Evolutionary conservation across 208 protist species (phyloP).

Genomic region (Leishmania tropica): DNA sequence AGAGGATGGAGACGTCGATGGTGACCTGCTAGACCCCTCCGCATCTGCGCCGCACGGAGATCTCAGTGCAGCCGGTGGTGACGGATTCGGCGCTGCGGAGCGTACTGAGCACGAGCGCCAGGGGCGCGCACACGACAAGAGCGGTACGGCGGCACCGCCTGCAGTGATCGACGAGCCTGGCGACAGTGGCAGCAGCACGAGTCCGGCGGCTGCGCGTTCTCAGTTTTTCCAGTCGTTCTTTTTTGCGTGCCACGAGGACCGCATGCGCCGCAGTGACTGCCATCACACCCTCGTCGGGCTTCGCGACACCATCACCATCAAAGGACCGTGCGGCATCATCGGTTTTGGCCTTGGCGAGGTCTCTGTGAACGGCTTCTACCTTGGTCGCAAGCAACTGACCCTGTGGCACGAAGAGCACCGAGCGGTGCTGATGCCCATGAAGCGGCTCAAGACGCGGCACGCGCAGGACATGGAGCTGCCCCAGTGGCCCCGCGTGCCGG

Average conservation of each 20-base stretch:
- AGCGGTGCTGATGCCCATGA: conserved; percentile 66
- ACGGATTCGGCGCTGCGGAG: background rate
- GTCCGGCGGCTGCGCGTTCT: conserved; percentile 9
- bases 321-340: conserved; percentile 75
- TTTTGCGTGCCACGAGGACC: conserved; percentile 59
- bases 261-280: conserved; percentile 28
- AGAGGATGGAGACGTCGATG: background rate
- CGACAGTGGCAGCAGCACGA: background rate
- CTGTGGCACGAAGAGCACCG: conserved; percentile 54
- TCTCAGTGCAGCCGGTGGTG: background rate
- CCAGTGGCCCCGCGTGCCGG: conserved; percentile 25
- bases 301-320: conserved; percentile 57
- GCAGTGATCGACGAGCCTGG: background rate
- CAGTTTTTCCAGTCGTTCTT: conserved; percentile 54
- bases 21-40: background rate
- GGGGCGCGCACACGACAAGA: background rate
- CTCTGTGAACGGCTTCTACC: conserved; percentile 63
- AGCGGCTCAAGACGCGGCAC: conserved; percentile 38
- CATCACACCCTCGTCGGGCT: conserved; percentile 76
- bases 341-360: conserved; percentile 76
- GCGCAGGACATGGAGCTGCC: conserved; percentile 36
- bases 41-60: background rate
- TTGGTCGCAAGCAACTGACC: conserved; percentile 67
- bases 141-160: background rate
- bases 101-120: background rate